Percentiles rank a stretch among this genome's conserved stretches.
phyloP scores from a whole-genome alignment of 768 basidiomycete species.

The Chlorophyllum brunneum region DNA sequence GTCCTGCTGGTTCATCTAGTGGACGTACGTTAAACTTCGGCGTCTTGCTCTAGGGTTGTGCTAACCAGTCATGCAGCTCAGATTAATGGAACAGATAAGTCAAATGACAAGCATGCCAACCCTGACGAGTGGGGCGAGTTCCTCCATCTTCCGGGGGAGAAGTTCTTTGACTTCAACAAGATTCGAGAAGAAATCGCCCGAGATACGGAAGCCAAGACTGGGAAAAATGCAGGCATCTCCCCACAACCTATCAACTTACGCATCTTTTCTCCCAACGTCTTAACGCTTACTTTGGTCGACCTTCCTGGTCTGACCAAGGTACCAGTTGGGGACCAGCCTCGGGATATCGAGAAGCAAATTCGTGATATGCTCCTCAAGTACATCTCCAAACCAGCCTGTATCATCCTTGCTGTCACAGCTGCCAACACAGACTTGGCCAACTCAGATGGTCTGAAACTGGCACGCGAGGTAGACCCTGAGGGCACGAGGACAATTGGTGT shows the following conservation, averaged over 20 bases:
- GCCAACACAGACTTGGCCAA: constrained; percentile 98
- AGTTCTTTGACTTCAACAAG: constrained; percentile 97
- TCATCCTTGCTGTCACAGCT: constrained; percentile 93
- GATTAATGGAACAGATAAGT: constrained; percentile 46
- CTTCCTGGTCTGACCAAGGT: constrained; percentile 94
- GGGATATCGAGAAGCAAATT: constrained; percentile 97
- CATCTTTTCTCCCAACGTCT: constrained; percentile 94
- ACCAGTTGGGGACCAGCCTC: constrained; percentile 93
- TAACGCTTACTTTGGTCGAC: constrained; percentile 97
- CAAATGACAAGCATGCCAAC: constrained; percentile 75
- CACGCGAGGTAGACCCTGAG: constrained; percentile 95
- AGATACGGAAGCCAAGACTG: constrained; percentile 98
- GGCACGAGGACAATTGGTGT: constrained; percentile 98
- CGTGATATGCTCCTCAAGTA: constrained; percentile 95
- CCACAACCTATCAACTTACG: constrained; percentile 96
- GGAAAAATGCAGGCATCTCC: constrained; percentile 97
- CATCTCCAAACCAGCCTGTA: constrained; percentile 93
- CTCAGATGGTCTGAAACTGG: constrained; percentile 95
- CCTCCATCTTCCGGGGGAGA: constrained; percentile 92
- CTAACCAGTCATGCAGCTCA: constrained; percentile 23
- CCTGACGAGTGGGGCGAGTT: constrained; percentile 99
- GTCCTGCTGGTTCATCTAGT: constrained; percentile 48
- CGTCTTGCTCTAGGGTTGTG: neutral
- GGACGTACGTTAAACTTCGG: constrained; percentile 5
- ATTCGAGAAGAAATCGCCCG: constrained; percentile 94